Evolutionary conservation across 208 protist species (phyloP).

Genomic region (Kentomonas sorsogonicus): DNA sequence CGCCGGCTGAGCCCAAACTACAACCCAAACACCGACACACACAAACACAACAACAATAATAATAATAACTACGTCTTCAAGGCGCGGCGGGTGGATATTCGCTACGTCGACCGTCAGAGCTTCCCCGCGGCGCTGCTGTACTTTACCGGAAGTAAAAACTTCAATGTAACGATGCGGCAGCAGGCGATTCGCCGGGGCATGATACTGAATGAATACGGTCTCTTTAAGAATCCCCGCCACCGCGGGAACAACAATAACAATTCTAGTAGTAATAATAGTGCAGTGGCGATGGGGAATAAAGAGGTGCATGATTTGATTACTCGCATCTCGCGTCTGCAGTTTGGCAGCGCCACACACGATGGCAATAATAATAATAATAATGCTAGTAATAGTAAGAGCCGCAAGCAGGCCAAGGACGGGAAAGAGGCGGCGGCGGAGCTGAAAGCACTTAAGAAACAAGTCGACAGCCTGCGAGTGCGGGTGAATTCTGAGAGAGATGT

Average conservation of each 20-base stretch:
- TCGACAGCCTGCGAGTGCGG: slow-evolving; percentile 64
- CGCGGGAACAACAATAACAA: too few relatives aligned
- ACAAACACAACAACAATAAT: background rate
- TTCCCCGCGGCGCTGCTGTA: slow-evolving; percentile 87
- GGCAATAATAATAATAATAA: background rate
- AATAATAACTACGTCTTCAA: slow-evolving; percentile 21
- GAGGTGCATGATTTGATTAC: slow-evolving; percentile 60
- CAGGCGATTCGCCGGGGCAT: slow-evolving; percentile 77
- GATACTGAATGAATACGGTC: slow-evolving; percentile 85
- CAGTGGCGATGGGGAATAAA: slow-evolving; percentile 12
- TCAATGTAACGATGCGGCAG: slow-evolving; percentile 88
- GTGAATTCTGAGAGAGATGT: slow-evolving; percentile 64
- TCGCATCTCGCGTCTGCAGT: too few relatives aligned
- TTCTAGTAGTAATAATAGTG: slow-evolving; percentile 5
- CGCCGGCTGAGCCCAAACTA: too few relatives aligned
- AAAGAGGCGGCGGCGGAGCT: slow-evolving; percentile 24
- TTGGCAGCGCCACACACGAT: background rate
- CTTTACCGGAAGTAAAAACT: slow-evolving; percentile 93
- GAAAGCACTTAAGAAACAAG: slow-evolving; percentile 33
- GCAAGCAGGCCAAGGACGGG: slow-evolving; percentile 32
- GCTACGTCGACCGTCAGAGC: slow-evolving; percentile 70
- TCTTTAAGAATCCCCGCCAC: too few relatives aligned
- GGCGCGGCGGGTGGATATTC: slow-evolving; percentile 80
- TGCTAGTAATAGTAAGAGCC: background rate
- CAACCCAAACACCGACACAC: background rate